Conservation (phyloP, 768 basidiomycete species). For the Tulasnella sp. region DNA sequence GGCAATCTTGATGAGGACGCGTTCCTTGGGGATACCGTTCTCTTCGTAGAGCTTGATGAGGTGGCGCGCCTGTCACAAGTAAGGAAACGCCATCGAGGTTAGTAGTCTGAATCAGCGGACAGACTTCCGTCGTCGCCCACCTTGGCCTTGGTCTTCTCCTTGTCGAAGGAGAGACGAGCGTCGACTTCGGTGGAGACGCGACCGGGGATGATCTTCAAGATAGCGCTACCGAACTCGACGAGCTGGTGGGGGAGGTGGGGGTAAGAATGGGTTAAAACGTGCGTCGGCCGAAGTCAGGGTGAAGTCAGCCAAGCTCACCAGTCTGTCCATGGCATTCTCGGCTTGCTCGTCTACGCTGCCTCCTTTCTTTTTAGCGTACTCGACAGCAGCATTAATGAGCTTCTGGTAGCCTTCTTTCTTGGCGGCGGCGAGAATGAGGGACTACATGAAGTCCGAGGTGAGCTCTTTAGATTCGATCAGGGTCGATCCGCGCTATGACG, state of each 20-base stretch:
- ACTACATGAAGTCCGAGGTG: constrained; percentile 8
- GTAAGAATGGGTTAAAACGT: neutral
- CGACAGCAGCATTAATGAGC: constrained; percentile 65
- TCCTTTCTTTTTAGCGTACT: constrained; percentile 70
- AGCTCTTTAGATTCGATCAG: neutral
- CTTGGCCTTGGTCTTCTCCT: constrained; percentile 83
- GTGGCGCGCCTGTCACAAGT: constrained; percentile 38
- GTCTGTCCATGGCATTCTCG: constrained; percentile 74
- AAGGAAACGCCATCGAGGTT: no score
- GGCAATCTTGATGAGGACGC: constrained; percentile 97
- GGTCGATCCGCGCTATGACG: constrained; percentile 3
- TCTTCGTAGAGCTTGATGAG: constrained; percentile 92
- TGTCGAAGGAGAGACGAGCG: constrained; percentile 94
- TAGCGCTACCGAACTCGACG: constrained; percentile 95
- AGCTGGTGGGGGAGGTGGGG: constrained; percentile 42
- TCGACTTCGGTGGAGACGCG: constrained; percentile 99
- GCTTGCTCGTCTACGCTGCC: constrained; percentile 63
- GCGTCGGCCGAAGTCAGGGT: constrained; percentile 5
- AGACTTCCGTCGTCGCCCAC: constrained; percentile 30
- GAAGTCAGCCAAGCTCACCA: constrained; percentile 49
- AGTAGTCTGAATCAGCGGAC: neutral
- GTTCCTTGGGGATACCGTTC: constrained; percentile 86
- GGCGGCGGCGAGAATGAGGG: constrained; percentile 73
- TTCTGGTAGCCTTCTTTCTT: constrained; percentile 78
- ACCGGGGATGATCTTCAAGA: constrained; percentile 90